A percentile compares a stretch with the other conserved stretches of the same genome.
phyloP scores from a whole-genome alignment of 2,329 filamentous ascomycete species.

The Epicoccum nigrum region DNA sequence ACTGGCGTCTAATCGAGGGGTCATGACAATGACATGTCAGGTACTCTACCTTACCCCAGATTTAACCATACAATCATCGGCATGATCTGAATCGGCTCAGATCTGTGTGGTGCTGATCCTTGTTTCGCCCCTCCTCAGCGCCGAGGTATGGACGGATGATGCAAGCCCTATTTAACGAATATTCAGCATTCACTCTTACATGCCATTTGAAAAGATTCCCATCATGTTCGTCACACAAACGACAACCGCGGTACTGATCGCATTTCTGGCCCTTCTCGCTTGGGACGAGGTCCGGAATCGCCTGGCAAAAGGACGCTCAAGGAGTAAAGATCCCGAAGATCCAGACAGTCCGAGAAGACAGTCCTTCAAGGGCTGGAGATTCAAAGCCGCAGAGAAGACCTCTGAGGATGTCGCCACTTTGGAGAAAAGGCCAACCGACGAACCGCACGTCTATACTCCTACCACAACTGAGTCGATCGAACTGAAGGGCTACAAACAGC shows the following conservation, averaged over 20 bases:
- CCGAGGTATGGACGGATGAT: not conserved
- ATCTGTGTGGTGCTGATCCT: conserved; percentile 2
- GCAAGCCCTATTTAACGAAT: not conserved
- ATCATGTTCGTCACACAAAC: conserved; percentile 30
- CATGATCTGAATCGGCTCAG: conserved; percentile 3
- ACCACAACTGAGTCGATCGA: conserved; percentile 1
- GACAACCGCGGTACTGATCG: conserved; percentile 27
- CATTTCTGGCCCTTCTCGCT: conserved; percentile 27
- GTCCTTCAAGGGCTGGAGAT: conserved; percentile 11
- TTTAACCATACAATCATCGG: conserved; percentile 13
- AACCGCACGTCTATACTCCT: not conserved
- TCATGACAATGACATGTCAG: conserved; percentile 11
- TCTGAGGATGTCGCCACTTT: not conserved
- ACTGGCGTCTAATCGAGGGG: not conserved
- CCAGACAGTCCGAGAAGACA: conserved; percentile 17
- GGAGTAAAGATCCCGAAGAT: conserved; percentile 24
- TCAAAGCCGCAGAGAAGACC: not conserved
- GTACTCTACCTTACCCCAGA: conserved; percentile 3
- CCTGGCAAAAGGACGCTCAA: conserved; percentile 21
- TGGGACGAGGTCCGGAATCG: conserved; percentile 25
- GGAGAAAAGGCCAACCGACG: not conserved
- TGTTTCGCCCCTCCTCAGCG: conserved; percentile 4
- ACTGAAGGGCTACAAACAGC: conserved; percentile 34
- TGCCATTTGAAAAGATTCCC: not conserved
- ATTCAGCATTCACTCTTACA: not conserved